Base-by-base conservation (phyloP, 352 stramenopile genomes). In the Phytophthora crassamura region DNA sequence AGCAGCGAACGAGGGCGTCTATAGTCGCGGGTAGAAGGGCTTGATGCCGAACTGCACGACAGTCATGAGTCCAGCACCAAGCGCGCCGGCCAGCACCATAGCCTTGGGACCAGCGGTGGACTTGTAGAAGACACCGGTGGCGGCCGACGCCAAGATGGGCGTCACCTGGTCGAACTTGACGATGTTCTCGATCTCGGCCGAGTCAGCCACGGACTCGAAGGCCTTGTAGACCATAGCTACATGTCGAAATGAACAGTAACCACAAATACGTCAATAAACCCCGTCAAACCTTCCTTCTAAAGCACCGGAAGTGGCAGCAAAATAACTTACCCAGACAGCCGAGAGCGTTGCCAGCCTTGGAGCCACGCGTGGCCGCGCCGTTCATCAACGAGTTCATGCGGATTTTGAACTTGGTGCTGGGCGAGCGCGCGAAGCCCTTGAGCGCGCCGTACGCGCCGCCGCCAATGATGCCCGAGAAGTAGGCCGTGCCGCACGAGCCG, bases 321-420 rank as follows among this genome's bases (percentile, higher is more conserved):
- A n/a, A 25, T 4, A 35, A 74, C 79, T 50, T 55, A 94, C 86
- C 81, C 42, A 95, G 55, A 74, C 87, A 91, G 18, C 82, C 88
- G 14, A 96, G 74, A 7, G 86, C 86, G 47, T 96, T 96, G 66
- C 88, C 88, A 7, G 85, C 84, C 67, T 93, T 94, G 54, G 88
- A 96, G 22, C 88, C 88, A 7, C 86, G 86, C 43, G 89, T 74
- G 4, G 83, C 84, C 8, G 86, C 86, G 35, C 84, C 85, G 66
- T 96, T 96, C 75, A 96, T 90, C n/a, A 96, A 67, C 63, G 83
- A 82, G 59, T 96, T 96, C 81, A 96, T 90, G 58, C 86, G 69
- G 48, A 96, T 94, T 65, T 94, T 94, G 72, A 96, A 90, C 75
- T 94, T 96, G 49, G 82, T 78, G 69, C 82, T 93, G 11, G 88